phyloP scores from a whole-genome alignment of 805 yeast genomes.

The Kodamaea kakaduensis region DNA sequence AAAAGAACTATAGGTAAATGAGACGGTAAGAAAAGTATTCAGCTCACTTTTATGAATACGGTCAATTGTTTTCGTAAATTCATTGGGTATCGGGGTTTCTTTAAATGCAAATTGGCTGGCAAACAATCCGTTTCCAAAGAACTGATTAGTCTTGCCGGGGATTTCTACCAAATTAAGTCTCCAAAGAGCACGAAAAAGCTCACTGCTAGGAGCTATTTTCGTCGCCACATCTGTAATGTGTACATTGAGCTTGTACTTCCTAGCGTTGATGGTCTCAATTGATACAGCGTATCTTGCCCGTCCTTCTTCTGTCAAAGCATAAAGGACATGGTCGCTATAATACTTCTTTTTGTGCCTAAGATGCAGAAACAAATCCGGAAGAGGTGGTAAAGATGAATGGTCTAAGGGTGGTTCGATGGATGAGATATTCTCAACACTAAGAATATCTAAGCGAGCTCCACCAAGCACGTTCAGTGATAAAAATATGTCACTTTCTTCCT shows the following conservation, averaged over 20 bases:
- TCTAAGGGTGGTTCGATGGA: conserved; percentile 15
- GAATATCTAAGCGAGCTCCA: conserved; percentile 10
- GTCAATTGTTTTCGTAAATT: too few species aligned
- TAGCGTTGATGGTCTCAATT: conserved; percentile 30
- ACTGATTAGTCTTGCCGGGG: conserved; percentile 5
- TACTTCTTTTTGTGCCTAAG: conserved; percentile 20
- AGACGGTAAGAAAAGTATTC: conserved; percentile 32
- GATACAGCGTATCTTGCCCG: conserved; percentile 22
- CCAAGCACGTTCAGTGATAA: conserved; percentile 28
- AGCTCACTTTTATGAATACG: not conserved
- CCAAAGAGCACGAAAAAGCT: conserved; percentile 12
- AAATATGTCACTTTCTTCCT: conserved; percentile 24
- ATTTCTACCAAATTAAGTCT: not conserved
- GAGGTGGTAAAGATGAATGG: conserved; percentile 1
- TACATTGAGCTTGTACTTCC: conserved; percentile 32
- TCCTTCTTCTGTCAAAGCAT: conserved; percentile 18
- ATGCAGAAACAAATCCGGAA: conserved; percentile 29
- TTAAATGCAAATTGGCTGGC: conserved; percentile 14
- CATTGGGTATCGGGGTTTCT: conserved; percentile 17
- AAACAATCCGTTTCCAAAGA: conserved; percentile 17
- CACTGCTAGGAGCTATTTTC: conserved; percentile 27
- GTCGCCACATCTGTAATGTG: conserved; percentile 43
- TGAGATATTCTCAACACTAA: conserved; percentile 18
- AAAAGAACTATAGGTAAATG: conserved; percentile 31
- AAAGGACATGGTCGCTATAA: conserved; percentile 29